Evolutionary conservation across 108 stramenopile species (phyloP), one percentile per base, ranked within the genome.

Genomic region (Discostella pseudostelligera): DNA sequence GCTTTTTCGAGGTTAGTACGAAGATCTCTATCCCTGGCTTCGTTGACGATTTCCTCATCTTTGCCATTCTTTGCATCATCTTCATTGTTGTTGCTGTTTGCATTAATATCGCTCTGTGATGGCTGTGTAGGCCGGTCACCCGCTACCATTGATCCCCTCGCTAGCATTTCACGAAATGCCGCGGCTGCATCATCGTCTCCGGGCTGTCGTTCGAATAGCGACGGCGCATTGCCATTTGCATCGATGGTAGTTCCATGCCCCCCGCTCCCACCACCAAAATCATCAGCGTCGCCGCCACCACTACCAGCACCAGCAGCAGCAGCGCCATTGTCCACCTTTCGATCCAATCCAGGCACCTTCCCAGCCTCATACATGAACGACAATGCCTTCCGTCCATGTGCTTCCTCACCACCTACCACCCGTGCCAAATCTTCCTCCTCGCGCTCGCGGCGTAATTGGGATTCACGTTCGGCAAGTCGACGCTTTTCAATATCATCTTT

Each of bases 151-250:
- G 62, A 42, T 35, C 45, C 66, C 49, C 44, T 59, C 14, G 88
- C 88, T 17, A 93, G 51, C 87, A 90, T 85, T 40, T 62, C 76
- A 37, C 88, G 87, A 84, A 93, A 93, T 5, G 84, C 88, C 17
- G 86, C 87, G 13, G 92, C 88, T 2, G 88, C 92, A 46, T 86
- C 86, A 63, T 93, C 88, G 64, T 93, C 92, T 20, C 88, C 88
- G 0, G 82, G 72, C 50, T 93, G 82, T 22, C 73, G 44, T 59
- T 79, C 56, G n/a, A 74, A 62, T 7, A 81, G 32, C 44, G 55
- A 68, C 39, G 39, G 10, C 37, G 36, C 67, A 9, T 29, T n/a
- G n/a, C 63, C 21, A 9, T 20, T 21, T 42, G 35, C 0, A 9
- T n/a, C 29, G 16, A 4, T 29, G 2, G 55, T 14, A 20, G 54